Conservation (phyloP, 2,329 filamentous ascomycete species). For the Penicillium paneum region DNA sequence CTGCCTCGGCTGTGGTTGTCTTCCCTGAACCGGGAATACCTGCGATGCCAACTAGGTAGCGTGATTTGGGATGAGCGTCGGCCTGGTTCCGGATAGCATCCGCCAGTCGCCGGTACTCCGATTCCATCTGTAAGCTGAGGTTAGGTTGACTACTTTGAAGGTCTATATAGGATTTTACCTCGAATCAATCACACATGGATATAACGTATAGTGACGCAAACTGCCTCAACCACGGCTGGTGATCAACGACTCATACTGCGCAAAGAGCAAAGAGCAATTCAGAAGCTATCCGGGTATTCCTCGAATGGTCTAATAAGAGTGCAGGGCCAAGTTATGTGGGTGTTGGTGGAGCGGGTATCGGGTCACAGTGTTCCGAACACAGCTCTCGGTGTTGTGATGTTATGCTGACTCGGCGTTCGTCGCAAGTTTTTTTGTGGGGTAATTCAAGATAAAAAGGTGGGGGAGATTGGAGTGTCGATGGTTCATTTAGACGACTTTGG, state of each 20-base stretch:
- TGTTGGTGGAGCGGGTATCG: conserved; percentile 16
- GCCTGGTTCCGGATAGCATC: conserved; percentile 19
- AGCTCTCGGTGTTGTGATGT: conserved; percentile 13
- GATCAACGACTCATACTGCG: conserved; percentile 8
- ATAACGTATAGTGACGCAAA: not conserved
- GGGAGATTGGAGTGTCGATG: not conserved
- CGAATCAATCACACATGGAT: not conserved
- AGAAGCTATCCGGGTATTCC: not conserved
- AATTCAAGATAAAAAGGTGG: not conserved
- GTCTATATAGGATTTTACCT: not conserved
- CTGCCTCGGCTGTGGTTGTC: conserved; percentile 31
- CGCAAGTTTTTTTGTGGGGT: not conserved
- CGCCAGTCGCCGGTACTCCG: conserved; percentile 21
- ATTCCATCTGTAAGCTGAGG: conserved; percentile 19
- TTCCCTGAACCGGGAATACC: conserved; percentile 37
- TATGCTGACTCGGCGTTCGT: conserved; percentile 11
- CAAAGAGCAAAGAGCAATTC: not conserved
- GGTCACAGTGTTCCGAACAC: conserved; percentile 30
- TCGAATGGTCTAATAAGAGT: too few relatives aligned
- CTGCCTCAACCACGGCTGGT: conserved; percentile 1
- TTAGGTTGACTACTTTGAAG: not conserved
- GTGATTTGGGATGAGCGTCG: conserved; percentile 12
- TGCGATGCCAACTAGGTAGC: conserved; percentile 29
- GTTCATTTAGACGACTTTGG: not conserved
- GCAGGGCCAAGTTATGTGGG: conserved; percentile 10